phyloP scores from a whole-genome alignment of 2,329 filamentous ascomycete genomes.

The Cladosporium halotolerans region DNA sequence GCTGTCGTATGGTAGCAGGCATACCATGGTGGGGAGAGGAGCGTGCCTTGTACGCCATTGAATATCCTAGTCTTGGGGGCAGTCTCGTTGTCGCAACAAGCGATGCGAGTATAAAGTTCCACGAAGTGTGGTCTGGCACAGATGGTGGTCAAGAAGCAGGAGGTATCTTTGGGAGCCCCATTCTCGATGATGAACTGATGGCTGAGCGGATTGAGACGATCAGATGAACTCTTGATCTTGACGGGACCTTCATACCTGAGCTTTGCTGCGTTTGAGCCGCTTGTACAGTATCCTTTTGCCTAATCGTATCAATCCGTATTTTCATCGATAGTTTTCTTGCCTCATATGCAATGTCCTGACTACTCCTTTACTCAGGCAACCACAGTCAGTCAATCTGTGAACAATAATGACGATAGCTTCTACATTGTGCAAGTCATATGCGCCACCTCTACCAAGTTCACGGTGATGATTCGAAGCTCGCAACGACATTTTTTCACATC shows the following conservation, averaged over 20 bases:
- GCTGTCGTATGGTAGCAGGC: conserved; percentile 75
- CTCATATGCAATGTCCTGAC: too few relatives aligned
- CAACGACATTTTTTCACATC: too few relatives aligned
- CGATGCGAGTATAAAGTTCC: conserved; percentile 88
- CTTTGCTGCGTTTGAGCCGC: too few relatives aligned
- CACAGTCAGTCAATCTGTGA: too few relatives aligned
- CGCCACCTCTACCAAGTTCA: too few relatives aligned
- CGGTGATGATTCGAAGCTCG: too few relatives aligned
- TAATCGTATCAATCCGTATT: too few relatives aligned
- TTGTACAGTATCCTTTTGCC: too few relatives aligned
- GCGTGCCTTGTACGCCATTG: conserved; percentile 78
- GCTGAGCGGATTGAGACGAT: conserved; percentile 3
- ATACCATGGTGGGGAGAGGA: conserved; percentile 78
- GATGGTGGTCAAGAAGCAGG: conserved; percentile 27
- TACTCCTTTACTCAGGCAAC: too few relatives aligned
- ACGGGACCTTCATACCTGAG: not conserved
- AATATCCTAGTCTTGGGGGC: conserved; percentile 72
- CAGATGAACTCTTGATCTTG: not conserved
- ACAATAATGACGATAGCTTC: too few relatives aligned
- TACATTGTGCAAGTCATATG: too few relatives aligned
- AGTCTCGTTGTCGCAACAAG: conserved; percentile 89
- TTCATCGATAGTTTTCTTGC: too few relatives aligned
- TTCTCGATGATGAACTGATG: conserved; percentile 6
- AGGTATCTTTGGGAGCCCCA: conserved; percentile 24
- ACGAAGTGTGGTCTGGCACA: conserved; percentile 69